Base-by-base conservation (phyloP, 768 basidiomycete genomes). In the Rhodotorula kratochvilovae region DNA sequence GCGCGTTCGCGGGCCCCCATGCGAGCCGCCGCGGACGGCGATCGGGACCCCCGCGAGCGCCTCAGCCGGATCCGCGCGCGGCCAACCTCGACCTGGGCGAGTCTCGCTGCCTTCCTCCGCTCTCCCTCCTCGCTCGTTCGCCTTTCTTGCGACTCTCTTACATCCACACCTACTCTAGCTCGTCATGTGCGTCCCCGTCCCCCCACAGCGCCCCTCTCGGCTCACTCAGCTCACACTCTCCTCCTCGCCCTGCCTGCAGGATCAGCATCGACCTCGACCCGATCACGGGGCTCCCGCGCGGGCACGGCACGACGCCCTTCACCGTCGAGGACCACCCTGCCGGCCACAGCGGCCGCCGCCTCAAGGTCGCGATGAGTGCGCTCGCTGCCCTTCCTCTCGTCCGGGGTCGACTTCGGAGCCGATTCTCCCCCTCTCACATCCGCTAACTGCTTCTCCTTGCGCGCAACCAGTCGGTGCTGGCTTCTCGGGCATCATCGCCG, bases 401-500 rank as follows among this genome's bases (percentile, higher is more conserved):
- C 12, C 42, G 35, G n/a, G n/a, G 29, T 19, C 23, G 25, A 45
- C 23, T 45, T 8, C 35, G 36, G 35, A 23, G 15, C 23, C 25
- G 16, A 25, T 29, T 27, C 25, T 33, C 54, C 11, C 19, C 33
- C 33, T 23, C 10, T 35, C 54, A 39, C 33, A 43, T 5, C 1
- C 4, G 36, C 65, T 57, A 31, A 66, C 42, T 3, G 1, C 31
- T 23, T 3, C 13, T 17, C 13, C 8, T 10, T 3, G 19, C 35
- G 43, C 27, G 0, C 39, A 27, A 45, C 21, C 63, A 76, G 75
- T 87, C 45, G 87, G 87, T 45, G 85, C 86, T 17, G 86, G 87
- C 3, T 87, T 83, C 77, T 85, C 85, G 57, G 87, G 87, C 7
- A 85, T 87, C 71, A 82, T 84, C 13, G 85, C 86, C 46, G 87